A percentile compares a stretch with the other conserved stretches of the same genome.
Evolutionary conservation across 2,329 filamentous ascomycete genomes (phyloP).

Genomic region (Claviceps pusilla): DNA sequence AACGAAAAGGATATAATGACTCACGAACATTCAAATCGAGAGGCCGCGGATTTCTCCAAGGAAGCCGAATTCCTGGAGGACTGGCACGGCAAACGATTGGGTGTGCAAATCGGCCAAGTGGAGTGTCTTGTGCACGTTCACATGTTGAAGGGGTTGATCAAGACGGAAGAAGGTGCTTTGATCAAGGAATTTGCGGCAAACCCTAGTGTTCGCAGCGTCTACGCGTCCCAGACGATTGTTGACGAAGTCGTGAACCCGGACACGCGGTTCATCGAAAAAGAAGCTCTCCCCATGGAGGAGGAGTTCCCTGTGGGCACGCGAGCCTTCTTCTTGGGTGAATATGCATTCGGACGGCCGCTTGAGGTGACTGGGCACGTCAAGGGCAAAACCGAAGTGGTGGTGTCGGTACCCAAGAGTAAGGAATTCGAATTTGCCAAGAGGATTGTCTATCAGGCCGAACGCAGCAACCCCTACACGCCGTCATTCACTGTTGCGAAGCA

Average conservation of each 20-base stretch:
- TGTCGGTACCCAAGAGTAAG: slow-evolving; percentile 56
- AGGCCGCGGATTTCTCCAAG: slow-evolving; percentile 70
- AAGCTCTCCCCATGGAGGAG: slow-evolving; percentile 74
- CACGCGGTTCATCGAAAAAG: slow-evolving; percentile 80
- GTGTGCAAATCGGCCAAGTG: slow-evolving; percentile 70
- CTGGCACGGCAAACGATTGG: slow-evolving; percentile 80
- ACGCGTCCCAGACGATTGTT: slow-evolving; percentile 81
- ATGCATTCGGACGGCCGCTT: slow-evolving; percentile 80
- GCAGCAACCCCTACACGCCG: slow-evolving; percentile 60
- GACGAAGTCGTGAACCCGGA: slow-evolving; percentile 84
- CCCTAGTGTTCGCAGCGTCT: slow-evolving; percentile 72
- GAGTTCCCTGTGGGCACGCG: slow-evolving; percentile 74
- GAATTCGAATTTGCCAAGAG: slow-evolving; percentile 70
- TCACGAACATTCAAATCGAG: slow-evolving; percentile 55
- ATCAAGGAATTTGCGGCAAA: slow-evolving; percentile 86
- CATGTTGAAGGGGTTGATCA: slow-evolving; percentile 79
- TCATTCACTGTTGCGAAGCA: slow-evolving; percentile 79
- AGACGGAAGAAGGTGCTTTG: slow-evolving; percentile 79
- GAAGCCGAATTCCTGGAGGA: slow-evolving; percentile 74
- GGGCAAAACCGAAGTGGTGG: slow-evolving; percentile 62
- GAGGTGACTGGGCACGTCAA: slow-evolving; percentile 60
- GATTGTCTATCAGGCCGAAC: slow-evolving; percentile 57
- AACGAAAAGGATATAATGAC: slow-evolving; percentile 50
- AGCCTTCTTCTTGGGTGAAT: slow-evolving; percentile 89
- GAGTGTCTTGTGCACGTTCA: slow-evolving; percentile 86